These are phyloP conservation scores for Spergularia marina DNA, from an alignment of 148 eudicot species.

Conservation along the genomic window DNA sequence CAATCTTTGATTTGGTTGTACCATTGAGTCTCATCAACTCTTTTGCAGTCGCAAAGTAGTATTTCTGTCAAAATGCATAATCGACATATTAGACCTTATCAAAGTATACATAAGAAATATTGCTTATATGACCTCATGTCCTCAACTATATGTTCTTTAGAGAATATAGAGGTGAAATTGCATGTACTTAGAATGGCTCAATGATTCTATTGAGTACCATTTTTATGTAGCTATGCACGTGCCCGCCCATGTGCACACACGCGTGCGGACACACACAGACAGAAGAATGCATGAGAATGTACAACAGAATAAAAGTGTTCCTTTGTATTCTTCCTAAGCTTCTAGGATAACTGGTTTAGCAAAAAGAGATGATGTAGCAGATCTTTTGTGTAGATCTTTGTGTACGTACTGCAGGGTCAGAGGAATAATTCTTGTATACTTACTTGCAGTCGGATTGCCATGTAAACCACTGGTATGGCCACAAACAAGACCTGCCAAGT, in stretches of 20 bases:
- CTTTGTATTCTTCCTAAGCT: too few relatives aligned
- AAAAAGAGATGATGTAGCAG: too few relatives aligned
- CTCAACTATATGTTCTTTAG: too few relatives aligned
- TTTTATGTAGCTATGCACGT: too few relatives aligned
- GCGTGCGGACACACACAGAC: too few relatives aligned
- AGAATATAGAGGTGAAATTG: background rate
- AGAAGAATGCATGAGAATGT: too few relatives aligned
- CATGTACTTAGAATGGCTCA: background rate
- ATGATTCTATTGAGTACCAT: background rate
- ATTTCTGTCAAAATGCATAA: conserved; percentile 43
- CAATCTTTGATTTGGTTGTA: conserved; percentile 83
- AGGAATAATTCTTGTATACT: background rate
- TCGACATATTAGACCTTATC: background rate
- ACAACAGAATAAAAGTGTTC: too few relatives aligned
- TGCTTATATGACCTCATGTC: too few relatives aligned
- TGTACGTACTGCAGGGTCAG: background rate
- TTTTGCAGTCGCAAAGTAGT: conserved; percentile 78
- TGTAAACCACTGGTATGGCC: conserved; percentile 62
- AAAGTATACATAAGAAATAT: background rate
- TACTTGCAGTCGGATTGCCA: conserved; percentile 81
- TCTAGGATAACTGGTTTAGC: too few relatives aligned
- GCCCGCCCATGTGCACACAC: too few relatives aligned
- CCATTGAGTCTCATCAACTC: conserved; percentile 91
- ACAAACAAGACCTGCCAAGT: conserved; percentile 94
- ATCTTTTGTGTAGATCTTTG: background rate